Conservation (phyloP, 169 alveolate genomes). For the Blepharisma undulans region DNA sequence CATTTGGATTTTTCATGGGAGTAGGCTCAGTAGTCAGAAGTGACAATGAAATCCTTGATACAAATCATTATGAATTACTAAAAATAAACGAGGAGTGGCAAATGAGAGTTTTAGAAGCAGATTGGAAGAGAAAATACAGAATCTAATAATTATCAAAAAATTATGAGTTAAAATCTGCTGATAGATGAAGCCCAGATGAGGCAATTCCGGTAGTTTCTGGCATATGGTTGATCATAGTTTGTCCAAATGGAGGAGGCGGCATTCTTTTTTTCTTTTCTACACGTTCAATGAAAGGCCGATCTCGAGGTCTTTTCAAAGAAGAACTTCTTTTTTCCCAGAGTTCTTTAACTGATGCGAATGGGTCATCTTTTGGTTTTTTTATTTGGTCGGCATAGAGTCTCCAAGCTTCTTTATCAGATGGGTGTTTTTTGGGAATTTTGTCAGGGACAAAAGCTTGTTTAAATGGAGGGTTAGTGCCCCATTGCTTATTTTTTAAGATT, state of each 20-base stretch:
- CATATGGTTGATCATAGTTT: constrained; percentile 9
- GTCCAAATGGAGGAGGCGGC: constrained; percentile 42
- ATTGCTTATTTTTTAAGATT: background rate
- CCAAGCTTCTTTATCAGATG: background rate
- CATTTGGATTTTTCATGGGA: constrained; percentile 74
- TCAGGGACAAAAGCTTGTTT: constrained; percentile 21
- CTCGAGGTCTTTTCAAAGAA: constrained; percentile 15
- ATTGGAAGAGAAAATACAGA: background rate
- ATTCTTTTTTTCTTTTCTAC: constrained; percentile 18
- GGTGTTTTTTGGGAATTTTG: constrained; percentile 20
- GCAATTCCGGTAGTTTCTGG: background rate
- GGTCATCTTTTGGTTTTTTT: constrained; percentile 32
- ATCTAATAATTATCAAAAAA: background rate
- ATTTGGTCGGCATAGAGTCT: background rate
- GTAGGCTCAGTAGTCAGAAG: constrained; percentile 64
- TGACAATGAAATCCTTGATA: constrained; percentile 9
- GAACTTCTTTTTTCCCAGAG: background rate
- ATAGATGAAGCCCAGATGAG: background rate
- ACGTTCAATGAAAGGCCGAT: constrained; percentile 17
- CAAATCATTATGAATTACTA: background rate
- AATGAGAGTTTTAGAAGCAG: background rate
- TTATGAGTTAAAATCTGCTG: background rate
- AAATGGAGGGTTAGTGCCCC: constrained; percentile 38
- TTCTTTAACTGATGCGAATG: constrained; percentile 12
- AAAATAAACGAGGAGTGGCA: background rate